Base-by-base conservation (phyloP, 805 yeast species). In the Tetrapisispora phaffii region DNA sequence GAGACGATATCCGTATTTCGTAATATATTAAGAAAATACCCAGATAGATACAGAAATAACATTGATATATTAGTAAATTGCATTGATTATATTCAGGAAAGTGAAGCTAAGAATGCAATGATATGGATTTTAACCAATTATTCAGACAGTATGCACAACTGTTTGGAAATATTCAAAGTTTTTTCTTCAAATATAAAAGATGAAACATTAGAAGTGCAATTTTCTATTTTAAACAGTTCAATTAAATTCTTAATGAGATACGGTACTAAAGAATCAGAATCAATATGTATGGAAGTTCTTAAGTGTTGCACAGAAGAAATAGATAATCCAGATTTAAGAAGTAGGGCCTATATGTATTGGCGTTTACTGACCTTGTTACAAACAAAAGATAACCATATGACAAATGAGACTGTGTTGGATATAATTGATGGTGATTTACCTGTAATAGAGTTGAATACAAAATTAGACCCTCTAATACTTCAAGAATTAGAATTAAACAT, bases 321-420 rank as follows among this genome's bases (percentile, higher is more conserved):
- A 1, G 80, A 80, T 49, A 81, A 86, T 53, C 96, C 96, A 0
- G 97, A 90, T 63, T 63, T 88, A 10, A 72, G 97, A 49, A 94
- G 86, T 51, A 67, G 96, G 34, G 96, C 90, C 0, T 82, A 71
- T 56, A 79, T 86, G 65, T 89, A 90, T 65, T 83, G 95, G 93
- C 72, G 95, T 46, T 64, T 89, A 24, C 64, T 89, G 7, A 77
- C 93, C 7, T 19, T 53, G 24, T 44, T 40, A 9, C 43, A 39
- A 15, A 39, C 49, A 7, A 48, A 1, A 49, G 37, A 41, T 12
- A 38, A 70, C 68, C 40, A 70, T 70, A 32, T 64, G 60, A 34
- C 63, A 66, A 6, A 44, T 33, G 69, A 69, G 17, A 65, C 70
- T 2, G 68, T 78, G 3, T 62, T 66, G 42, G 71, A 70, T 20